Evolutionary conservation across 345 rosid genomes (phyloP).

Genomic region (rapeseed (Brassica napus)): DNA sequence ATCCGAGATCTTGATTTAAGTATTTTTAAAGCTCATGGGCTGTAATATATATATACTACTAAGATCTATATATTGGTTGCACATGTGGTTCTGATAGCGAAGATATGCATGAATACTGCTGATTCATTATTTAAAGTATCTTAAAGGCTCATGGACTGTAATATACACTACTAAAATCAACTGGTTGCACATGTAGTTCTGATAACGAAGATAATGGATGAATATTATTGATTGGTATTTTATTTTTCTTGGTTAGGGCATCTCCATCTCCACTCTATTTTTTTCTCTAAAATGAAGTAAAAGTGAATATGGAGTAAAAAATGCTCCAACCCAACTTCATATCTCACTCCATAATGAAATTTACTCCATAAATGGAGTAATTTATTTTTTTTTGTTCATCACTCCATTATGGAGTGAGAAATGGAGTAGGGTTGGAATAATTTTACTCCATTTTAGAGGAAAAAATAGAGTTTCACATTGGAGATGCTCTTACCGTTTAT

Average conservation of each 20-base stretch:
- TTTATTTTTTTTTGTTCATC: no score
- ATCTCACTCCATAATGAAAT: no score
- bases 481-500: no score
- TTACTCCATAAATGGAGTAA: no score
- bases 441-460: no score
- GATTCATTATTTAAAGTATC: background rate
- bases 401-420: no score
- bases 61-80: background rate
- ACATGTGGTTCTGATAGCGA: background rate
- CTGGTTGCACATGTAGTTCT: background rate
- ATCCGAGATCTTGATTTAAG: background rate
- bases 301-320: no score
- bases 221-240: background rate
- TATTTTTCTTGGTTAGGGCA: background rate
- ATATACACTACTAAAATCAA: background rate
- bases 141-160: background rate
- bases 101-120: background rate
- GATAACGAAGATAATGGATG: background rate
- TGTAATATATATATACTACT: background rate
- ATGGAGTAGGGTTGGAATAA: no score
- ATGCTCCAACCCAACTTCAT: no score
- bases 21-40: background rate
- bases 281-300: no score
- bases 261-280: no score
- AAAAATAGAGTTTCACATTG: no score